Evolutionary conservation across 352 stramenopile species (phyloP), one percentile per base, ranked within the genome.

Genomic region (Pythium folliculosum): DNA sequence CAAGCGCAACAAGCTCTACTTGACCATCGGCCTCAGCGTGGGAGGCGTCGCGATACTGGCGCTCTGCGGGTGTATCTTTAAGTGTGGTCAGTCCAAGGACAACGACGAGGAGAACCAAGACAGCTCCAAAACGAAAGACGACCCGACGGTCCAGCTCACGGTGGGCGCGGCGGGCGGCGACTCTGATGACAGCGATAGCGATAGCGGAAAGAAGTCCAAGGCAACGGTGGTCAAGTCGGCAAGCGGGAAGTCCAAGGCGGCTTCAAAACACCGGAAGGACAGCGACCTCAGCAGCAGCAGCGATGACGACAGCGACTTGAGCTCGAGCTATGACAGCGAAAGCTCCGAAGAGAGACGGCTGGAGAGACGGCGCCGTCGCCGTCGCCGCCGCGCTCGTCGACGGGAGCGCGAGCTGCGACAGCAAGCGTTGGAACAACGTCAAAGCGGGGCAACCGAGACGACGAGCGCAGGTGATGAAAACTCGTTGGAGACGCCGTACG

Each of bases 261-360:
- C 16, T 10, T 32, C 25, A 5, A 63, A 32, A 40, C 25, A 25
- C 12, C 17, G 1, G 27, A 25, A 55, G 25, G 13, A 50, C 22
- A 35, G 35, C 38, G 55, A 40, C 1, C 40, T 47, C 9, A 51
- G 43, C 44, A 63, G 56, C 19, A 16, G 27, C 32, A 23, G 22
- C 14, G 25, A 21, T 23, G 37, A 43, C 6, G 27, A 47, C 7
- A 55, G 56, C 44, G 56, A 55, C 30, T 13, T 6, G 17, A 63
- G 56, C 22, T 63, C 56, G 17, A 35, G 32, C 30, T 54, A 55
- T 17, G 56, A 63, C 56, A 63, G 56, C n/a, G 56, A 63, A 25
- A 63, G 56, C 27, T 63, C 56, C n/a, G 56, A 53, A 47, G 56
- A 63, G 25, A 17, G 56, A 45, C 56, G 56, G 0, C 43, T 25